These are phyloP conservation scores for Microthyrium microscopicum DNA, from an alignment of 2,329 filamentous ascomycete genomes.

Conservation along the genomic window DNA sequence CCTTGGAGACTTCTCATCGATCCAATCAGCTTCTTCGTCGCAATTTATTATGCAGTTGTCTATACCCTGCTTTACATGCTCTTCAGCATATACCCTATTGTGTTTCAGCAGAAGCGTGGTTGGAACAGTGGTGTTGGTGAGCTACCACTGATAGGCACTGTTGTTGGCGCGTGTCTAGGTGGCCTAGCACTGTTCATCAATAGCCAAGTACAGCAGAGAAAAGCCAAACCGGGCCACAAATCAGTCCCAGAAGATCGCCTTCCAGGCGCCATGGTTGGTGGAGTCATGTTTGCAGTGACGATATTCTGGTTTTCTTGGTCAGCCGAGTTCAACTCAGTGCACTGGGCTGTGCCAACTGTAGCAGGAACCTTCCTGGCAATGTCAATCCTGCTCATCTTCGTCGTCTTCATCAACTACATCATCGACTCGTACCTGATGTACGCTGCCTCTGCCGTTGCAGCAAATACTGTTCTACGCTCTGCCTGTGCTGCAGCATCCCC, in stretches of 20 bases:
- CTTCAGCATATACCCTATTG: slow-evolving; percentile 82
- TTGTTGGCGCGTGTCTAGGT: slow-evolving; percentile 35
- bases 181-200: slow-evolving; percentile 57
- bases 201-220: slow-evolving; percentile 59
- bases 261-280: slow-evolving; percentile 59
- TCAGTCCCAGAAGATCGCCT: slow-evolving; percentile 66
- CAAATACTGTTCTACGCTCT: slow-evolving; percentile 22
- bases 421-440: slow-evolving; percentile 25
- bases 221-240: slow-evolving; percentile 53
- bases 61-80: slow-evolving; percentile 81
- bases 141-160: slow-evolving; percentile 60
- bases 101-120: slow-evolving; percentile 60
- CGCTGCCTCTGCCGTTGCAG: slow-evolving; percentile 25
- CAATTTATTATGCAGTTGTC: slow-evolving; percentile 47
- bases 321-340: slow-evolving; percentile 58
- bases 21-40: slow-evolving; percentile 34
- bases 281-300: slow-evolving; percentile 56
- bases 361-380: slow-evolving; percentile 65
- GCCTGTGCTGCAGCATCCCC: slow-evolving; percentile 23
- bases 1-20: slow-evolving; percentile 40
- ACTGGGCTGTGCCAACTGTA: slow-evolving; percentile 62
- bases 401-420: slow-evolving; percentile 53
- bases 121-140: slow-evolving; percentile 60
- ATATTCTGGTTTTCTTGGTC: slow-evolving; percentile 84
- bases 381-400: slow-evolving; percentile 64